A percentile compares a stretch with the other conserved stretches of the same genome.
Evolutionary conservation across 2,329 filamentous ascomycete genomes (phyloP).

Genomic region (Cladobotryum mycophilum): DNA sequence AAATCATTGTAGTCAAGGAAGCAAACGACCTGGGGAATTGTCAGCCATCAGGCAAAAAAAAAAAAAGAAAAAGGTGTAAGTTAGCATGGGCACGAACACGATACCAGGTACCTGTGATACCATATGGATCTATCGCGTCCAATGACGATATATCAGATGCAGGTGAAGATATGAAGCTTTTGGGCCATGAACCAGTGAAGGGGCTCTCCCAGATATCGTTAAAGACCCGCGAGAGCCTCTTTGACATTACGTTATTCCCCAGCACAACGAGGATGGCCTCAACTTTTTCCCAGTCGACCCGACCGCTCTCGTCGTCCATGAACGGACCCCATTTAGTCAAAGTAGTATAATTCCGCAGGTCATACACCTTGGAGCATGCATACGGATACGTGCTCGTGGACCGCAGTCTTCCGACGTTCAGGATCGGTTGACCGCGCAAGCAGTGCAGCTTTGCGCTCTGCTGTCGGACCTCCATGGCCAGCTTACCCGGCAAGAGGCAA

Average conservation of each 20-base stretch:
- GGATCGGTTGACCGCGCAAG: conserved; percentile 57
- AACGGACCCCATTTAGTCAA: conserved; percentile 67
- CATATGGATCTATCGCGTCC: conserved; percentile 60
- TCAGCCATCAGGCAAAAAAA: conserved; percentile 11
- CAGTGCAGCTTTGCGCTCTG: conserved; percentile 65
- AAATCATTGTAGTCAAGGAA: conserved; percentile 66
- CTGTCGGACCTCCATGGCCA: conserved; percentile 40
- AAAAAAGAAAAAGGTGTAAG: background rate
- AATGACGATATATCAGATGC: conserved; percentile 34
- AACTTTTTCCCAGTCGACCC: conserved; percentile 74
- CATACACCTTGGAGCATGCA: conserved; percentile 66
- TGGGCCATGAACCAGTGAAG: conserved; percentile 49
- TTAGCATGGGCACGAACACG: conserved; percentile 40
- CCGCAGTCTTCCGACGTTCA: conserved; percentile 30
- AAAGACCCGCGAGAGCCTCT: conserved; percentile 42
- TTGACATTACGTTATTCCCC: conserved; percentile 52
- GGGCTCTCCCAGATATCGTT: conserved; percentile 47
- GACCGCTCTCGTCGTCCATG: conserved; percentile 51
- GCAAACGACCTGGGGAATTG: conserved; percentile 33
- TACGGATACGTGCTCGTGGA: conserved; percentile 45
- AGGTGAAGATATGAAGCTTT: conserved; percentile 38
- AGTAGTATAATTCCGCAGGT: conserved; percentile 61
- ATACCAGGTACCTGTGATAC: conserved; percentile 64
- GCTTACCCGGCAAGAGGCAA: background rate
- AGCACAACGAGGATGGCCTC: conserved; percentile 68